phyloP scores from a whole-genome alignment of 345 rosid species.

The Viola odorata region DNA sequence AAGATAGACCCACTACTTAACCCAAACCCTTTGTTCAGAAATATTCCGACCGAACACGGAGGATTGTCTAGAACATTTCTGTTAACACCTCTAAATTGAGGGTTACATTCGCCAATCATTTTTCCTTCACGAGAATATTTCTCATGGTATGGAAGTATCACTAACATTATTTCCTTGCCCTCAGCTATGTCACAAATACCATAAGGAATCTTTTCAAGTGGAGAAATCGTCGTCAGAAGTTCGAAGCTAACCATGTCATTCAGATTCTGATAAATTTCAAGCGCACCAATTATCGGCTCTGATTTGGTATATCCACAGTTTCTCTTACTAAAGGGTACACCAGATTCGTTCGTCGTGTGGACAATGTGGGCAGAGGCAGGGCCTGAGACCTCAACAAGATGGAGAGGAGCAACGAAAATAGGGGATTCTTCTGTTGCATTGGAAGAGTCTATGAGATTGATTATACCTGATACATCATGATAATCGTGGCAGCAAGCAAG shows the following conservation, averaged over 20 bases:
- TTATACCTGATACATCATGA: conserved; percentile 37
- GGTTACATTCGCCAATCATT: conserved; percentile 33
- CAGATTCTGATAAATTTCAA: conserved; percentile 32
- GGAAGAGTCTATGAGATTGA: conserved; percentile 47
- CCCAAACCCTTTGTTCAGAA: conserved; percentile 60
- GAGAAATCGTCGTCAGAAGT: conserved; percentile 49
- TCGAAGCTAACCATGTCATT: conserved; percentile 27
- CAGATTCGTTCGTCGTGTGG: conserved; percentile 24
- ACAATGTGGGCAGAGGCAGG: conserved; percentile 60
- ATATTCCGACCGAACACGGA: conserved; percentile 60
- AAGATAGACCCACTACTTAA: conserved; percentile 14
- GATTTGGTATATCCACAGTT: conserved; percentile 28
- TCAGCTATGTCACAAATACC: conserved; percentile 56
- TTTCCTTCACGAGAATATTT: conserved; percentile 22
- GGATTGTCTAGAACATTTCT: conserved; percentile 42
- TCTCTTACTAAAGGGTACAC: not conserved
- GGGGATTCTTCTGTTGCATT: conserved; percentile 52
- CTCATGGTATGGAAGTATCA: conserved; percentile 51
- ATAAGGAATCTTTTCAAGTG: conserved; percentile 54
- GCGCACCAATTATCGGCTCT: conserved; percentile 35
- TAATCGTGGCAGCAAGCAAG: conserved; percentile 45
- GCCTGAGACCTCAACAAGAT: conserved; percentile 57
- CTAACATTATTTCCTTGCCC: conserved; percentile 45
- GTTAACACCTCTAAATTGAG: conserved; percentile 38
- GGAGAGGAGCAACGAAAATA: conserved; percentile 40